Percentiles rank a stretch among this genome's conserved stretches.
phyloP scores from a whole-genome alignment of 2,329 filamentous ascomycete genomes.

The Colletotrichum sp. region DNA sequence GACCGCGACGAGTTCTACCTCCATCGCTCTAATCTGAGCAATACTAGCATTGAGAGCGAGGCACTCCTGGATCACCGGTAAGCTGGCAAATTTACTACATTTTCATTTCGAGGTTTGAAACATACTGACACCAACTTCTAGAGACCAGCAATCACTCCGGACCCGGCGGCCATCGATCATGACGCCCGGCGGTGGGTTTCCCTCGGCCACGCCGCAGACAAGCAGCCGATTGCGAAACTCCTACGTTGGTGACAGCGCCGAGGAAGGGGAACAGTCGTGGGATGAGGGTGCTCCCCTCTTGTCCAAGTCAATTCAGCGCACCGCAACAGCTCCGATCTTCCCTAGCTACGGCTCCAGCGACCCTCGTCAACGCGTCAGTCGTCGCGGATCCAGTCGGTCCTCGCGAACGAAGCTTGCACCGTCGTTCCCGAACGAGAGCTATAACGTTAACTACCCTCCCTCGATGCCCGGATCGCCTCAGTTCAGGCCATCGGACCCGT shows the following conservation, averaged over 20 bases:
- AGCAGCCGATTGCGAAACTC: conserved; percentile 29
- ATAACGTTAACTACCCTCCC: conserved; percentile 73
- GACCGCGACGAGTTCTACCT: conserved; percentile 52
- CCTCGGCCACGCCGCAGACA: conserved; percentile 15
- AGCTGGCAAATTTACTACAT: conserved; percentile 24
- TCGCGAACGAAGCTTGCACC: conserved; percentile 49
- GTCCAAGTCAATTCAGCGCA: conserved; percentile 43
- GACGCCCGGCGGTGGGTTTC: conserved; percentile 37
- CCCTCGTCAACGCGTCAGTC: conserved; percentile 36
- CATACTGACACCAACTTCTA: conserved; percentile 30
- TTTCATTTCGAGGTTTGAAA: neutral
- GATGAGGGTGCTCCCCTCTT: conserved; percentile 64
- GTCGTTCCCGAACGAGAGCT: conserved; percentile 47
- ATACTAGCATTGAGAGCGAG: conserved; percentile 88
- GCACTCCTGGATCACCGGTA: conserved; percentile 86
- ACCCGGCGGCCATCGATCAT: conserved; percentile 65
- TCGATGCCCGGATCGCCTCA: conserved; percentile 69
- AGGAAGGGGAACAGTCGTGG: conserved; percentile 48
- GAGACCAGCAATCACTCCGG: conserved; percentile 66
- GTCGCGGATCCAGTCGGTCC: conserved; percentile 56
- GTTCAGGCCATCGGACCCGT: conserved; percentile 52
- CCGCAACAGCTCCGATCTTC: conserved; percentile 21
- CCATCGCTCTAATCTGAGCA: conserved; percentile 69
- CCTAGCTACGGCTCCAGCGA: conserved; percentile 20
- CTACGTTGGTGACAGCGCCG: conserved; percentile 43